Evolutionary conservation across 2,329 filamentous ascomycete genomes (phyloP).

Genomic region (Sporothrix schenckii): DNA sequence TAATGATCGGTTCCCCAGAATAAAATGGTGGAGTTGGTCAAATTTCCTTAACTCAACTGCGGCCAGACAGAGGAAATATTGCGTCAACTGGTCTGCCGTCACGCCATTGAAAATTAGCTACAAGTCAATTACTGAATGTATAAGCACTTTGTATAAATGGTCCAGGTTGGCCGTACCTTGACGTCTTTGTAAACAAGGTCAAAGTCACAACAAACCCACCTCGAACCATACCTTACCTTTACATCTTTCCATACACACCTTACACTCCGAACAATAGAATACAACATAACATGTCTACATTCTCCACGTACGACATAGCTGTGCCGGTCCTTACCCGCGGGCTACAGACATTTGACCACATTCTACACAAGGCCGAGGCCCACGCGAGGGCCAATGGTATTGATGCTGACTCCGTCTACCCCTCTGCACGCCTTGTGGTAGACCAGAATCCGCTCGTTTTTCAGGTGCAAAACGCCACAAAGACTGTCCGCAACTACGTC

Average conservation of each 20-base stretch:
- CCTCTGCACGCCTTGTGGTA: slow-evolving; percentile 39
- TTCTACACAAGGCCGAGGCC: slow-evolving; percentile 42
- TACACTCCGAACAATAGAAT: slow-evolving; percentile 17
- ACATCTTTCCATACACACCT: not conserved
- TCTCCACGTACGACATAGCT: slow-evolving; percentile 41
- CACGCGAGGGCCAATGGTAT: slow-evolving; percentile 41
- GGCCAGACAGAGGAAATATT: not conserved
- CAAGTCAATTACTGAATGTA: no score
- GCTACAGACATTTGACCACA: slow-evolving; percentile 39
- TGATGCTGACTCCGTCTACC: slow-evolving; percentile 37
- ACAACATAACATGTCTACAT: slow-evolving; percentile 40
- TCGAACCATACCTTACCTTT: not conserved
- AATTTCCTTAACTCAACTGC: not conserved
- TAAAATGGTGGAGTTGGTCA: not conserved
- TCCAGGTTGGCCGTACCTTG: no score
- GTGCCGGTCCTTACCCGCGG: slow-evolving; percentile 38
- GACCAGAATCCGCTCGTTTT: slow-evolving; percentile 47
- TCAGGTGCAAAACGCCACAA: slow-evolving; percentile 43
- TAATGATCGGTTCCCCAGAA: not conserved
- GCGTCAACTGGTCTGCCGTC: not conserved
- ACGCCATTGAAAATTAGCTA: not conserved
- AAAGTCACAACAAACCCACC: not conserved
- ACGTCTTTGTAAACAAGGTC: not conserved
- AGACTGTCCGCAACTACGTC: slow-evolving; percentile 40
- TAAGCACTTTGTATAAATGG: no score